Conservation (phyloP, 2,329 filamentous ascomycete species). For the Alternaria brassicicola region DNA sequence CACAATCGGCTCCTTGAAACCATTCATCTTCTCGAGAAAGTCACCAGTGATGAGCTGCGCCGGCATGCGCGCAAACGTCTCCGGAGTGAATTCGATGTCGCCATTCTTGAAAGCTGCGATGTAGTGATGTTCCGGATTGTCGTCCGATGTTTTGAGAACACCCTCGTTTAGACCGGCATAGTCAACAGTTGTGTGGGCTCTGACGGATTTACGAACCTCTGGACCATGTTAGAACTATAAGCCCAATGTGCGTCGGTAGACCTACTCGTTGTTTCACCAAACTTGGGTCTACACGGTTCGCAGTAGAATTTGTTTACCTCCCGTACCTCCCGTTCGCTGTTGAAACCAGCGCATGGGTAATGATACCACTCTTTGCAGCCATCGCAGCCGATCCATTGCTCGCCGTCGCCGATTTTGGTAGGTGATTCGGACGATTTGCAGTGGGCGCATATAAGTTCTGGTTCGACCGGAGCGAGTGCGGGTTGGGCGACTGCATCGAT, state of each 20-base stretch:
- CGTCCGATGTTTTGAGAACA: constrained; percentile 67
- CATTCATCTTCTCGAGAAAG: constrained; percentile 66
- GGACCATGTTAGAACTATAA: constrained; percentile 35
- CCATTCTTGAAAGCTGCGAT: constrained; percentile 71
- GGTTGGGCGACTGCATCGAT: constrained; percentile 10
- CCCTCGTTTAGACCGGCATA: constrained; percentile 72
- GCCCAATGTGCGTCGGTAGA: constrained; percentile 32
- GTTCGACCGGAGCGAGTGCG: constrained; percentile 30
- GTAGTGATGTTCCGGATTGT: constrained; percentile 70
- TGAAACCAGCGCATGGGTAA: constrained; percentile 70
- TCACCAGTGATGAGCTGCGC: constrained; percentile 68
- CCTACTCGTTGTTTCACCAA: constrained; percentile 67
- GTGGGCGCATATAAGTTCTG: constrained; percentile 59
- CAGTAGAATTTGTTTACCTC: constrained; percentile 74
- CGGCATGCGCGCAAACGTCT: constrained; percentile 67
- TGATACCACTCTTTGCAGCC: constrained; percentile 73
- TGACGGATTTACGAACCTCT: constrained; percentile 68
- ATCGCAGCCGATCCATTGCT: constrained; percentile 72
- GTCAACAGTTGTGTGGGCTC: constrained; percentile 69
- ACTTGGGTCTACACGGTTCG: constrained; percentile 61
- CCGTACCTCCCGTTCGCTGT: constrained; percentile 66
- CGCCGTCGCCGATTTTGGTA: constrained; percentile 58
- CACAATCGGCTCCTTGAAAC: constrained; percentile 71
- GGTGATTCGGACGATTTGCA: constrained; percentile 63
- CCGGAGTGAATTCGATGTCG: constrained; percentile 64